Conservation (phyloP, 192 early-diverging fungal species). For the Rhizophagus prolifer region DNA sequence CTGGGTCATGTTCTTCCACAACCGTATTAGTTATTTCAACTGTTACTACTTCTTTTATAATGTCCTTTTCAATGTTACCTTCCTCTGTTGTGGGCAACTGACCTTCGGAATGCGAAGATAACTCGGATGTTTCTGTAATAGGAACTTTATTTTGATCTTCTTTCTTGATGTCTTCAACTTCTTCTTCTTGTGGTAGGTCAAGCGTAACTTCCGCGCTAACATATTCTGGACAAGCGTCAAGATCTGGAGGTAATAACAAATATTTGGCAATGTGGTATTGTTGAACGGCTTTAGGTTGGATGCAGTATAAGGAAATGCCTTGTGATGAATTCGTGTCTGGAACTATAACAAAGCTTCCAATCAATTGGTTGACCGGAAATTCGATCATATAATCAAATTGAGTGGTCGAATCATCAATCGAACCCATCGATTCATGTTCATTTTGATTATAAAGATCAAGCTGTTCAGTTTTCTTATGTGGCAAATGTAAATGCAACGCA, state of each 20-base stretch:
- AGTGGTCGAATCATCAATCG: background rate
- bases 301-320: constrained; percentile 44
- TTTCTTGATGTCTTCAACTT: constrained; percentile 18
- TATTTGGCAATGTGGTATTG: constrained; percentile 30
- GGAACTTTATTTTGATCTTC: constrained; percentile 23
- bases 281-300: constrained; percentile 47
- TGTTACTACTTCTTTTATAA: background rate
- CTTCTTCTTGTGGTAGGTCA: background rate
- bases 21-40: background rate
- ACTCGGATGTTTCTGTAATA: constrained; percentile 32
- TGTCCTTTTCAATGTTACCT: constrained; percentile 10
- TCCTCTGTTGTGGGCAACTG: constrained; percentile 9
- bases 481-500: constrained; percentile 31
- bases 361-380: constrained; percentile 42
- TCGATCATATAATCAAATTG: constrained; percentile 51
- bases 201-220: background rate
- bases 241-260: constrained; percentile 13
- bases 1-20: background rate
- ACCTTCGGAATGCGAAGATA: constrained; percentile 28
- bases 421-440: constrained; percentile 30
- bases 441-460: constrained; percentile 13
- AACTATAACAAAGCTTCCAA: constrained; percentile 43
- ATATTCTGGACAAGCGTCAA: constrained; percentile 21
- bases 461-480: background rate
- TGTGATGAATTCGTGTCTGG: constrained; percentile 37